A percentile compares a stretch with the other conserved stretches of the same genome.
Conservation (phyloP, 345 rosid genomes). For the Salix exigua region DNA sequence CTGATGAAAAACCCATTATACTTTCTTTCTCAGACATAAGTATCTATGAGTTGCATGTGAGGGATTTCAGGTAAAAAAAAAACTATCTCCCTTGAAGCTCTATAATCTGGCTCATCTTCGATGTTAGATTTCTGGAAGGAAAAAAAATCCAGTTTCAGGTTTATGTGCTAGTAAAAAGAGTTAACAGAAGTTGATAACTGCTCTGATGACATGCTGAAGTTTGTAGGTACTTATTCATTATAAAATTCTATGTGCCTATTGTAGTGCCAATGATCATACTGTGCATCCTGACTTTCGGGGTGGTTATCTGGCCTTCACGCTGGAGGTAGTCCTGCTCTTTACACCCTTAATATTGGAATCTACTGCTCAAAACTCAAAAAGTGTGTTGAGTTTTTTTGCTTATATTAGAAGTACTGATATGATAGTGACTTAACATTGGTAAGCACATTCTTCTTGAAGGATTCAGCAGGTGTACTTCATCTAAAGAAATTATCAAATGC, state of each 20-base stretch:
- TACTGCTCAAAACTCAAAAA: neutral
- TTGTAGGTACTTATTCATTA: conserved; percentile 13
- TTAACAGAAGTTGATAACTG: neutral
- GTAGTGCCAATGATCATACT: conserved; percentile 62
- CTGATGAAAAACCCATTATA: conserved; percentile 58
- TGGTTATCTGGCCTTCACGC: conserved; percentile 80
- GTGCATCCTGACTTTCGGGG: conserved; percentile 61
- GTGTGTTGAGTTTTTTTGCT: neutral
- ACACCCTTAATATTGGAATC: neutral
- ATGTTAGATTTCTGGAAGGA: neutral
- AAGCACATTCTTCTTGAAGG: conserved; percentile 39
- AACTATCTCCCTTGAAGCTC: neutral
- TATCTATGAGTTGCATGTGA: conserved; percentile 86
- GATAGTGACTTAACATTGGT: conserved; percentile 5
- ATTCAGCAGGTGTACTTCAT: conserved; percentile 75
- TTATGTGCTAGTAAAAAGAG: neutral
- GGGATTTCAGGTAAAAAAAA: conserved; percentile 78
- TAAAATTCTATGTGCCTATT: conserved; percentile 22
- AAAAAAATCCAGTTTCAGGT: neutral
- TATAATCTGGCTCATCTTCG: conserved; percentile 7
- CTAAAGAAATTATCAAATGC: conserved; percentile 74
- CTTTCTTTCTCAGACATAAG: conserved; percentile 68
- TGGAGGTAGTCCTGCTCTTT: conserved; percentile 49
- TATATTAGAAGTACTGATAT: neutral
- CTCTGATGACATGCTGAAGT: neutral